phyloP scores from a whole-genome alignment of 441 rosid genomes.

The Mallotus repandus region DNA sequence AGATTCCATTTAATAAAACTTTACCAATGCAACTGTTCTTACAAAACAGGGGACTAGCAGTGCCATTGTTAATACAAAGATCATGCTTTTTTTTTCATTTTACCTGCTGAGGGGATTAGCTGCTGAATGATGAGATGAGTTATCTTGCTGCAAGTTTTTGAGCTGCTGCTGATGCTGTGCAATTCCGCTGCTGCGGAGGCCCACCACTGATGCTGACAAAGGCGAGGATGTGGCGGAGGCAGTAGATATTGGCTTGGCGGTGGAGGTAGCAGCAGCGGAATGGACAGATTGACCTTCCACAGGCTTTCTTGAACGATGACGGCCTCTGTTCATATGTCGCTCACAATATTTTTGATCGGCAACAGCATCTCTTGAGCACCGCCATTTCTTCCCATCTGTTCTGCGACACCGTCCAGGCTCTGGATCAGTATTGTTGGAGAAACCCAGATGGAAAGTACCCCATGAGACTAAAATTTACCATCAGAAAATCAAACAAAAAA shows the following conservation, averaged over 20 bases:
- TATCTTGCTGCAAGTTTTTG: conserved; percentile 39
- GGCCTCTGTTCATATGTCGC: conserved; percentile 90
- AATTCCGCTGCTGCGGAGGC: conserved; percentile 32
- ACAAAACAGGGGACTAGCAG: too few relatives aligned
- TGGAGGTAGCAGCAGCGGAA: conserved; percentile 39
- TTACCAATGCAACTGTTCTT: too few relatives aligned
- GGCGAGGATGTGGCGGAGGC: conserved; percentile 30
- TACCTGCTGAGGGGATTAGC: conserved; percentile 34
- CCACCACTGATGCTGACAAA: conserved; percentile 25
- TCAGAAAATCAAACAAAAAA: neutral
- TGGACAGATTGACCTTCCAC: conserved; percentile 92
- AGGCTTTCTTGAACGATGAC: conserved; percentile 99
- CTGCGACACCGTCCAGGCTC: conserved; percentile 94
- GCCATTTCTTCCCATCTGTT: conserved; percentile 98
- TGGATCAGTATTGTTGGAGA: conserved; percentile 68
- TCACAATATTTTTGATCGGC: conserved; percentile 91
- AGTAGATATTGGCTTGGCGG: conserved; percentile 35
- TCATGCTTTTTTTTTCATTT: neutral
- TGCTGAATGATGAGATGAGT: conserved; percentile 30
- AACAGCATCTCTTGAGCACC: conserved; percentile 87
- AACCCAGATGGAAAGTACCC: conserved; percentile 78
- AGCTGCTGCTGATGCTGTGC: conserved; percentile 36
- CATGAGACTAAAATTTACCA: conserved; percentile 50
- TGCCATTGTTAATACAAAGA: neutral
- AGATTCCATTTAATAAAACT: neutral